These are phyloP conservation scores for Anaeromyces robustus DNA, from an alignment of 192 early-diverging fungal genomes.

Conservation along the genomic window DNA sequence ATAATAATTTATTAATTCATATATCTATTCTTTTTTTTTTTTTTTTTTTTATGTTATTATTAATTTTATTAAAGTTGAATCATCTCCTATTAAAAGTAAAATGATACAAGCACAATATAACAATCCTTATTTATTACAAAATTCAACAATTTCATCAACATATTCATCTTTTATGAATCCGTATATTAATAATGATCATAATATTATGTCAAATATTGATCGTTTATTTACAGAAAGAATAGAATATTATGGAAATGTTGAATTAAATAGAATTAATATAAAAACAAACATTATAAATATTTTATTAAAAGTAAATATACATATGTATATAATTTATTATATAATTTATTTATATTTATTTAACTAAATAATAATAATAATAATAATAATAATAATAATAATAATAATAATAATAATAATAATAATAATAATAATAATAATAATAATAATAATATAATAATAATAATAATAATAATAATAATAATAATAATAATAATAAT, in stretches of 20 bases:
- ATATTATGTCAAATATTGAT: neutral
- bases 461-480: no score
- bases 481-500: no score
- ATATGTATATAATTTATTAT: no score
- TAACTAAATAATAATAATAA: no score
- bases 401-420: no score
- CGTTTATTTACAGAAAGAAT: neutral
- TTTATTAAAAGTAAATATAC: neutral
- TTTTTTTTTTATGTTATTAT: no score
- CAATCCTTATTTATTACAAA: neutral
- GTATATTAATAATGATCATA: neutral
- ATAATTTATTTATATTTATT: no score
- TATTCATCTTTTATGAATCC: neutral
- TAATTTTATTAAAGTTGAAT: neutral
- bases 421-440: no score
- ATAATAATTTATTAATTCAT: no score
- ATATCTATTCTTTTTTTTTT: no score
- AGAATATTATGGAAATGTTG: neutral
- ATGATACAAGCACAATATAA: neutral
- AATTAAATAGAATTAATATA: neutral
- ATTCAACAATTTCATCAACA: neutral
- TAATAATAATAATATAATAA: no score
- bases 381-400: no score
- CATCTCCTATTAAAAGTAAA: neutral
- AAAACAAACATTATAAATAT: neutral